Evolutionary conservation across 2,329 filamentous ascomycete species (phyloP).

Genomic region (Camptophora hylomeconis): DNA sequence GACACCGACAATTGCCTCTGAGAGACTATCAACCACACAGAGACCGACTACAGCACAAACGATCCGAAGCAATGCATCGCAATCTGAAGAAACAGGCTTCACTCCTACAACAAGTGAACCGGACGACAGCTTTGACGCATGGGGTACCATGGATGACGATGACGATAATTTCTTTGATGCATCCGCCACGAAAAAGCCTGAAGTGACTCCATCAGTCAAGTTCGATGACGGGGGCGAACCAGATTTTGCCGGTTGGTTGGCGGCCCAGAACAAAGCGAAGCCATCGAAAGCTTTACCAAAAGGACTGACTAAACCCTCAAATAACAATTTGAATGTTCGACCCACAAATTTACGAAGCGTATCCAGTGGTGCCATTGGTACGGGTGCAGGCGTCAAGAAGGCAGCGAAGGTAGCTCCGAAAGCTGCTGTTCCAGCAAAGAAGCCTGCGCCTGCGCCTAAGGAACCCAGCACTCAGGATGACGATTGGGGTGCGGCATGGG

Average conservation of each 20-base stretch:
- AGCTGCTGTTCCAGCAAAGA: slow-evolving; percentile 34
- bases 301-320: slow-evolving; percentile 54
- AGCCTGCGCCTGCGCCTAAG: slow-evolving; percentile 50
- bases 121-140: slow-evolving; percentile 57
- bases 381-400: slow-evolving; percentile 19
- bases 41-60: slow-evolving; percentile 8
- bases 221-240: slow-evolving; percentile 81
- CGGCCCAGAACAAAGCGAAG: slow-evolving; percentile 71
- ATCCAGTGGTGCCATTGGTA: slow-evolving; percentile 21
- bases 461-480: slow-evolving; percentile 29
- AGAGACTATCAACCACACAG: slow-evolving; percentile 5
- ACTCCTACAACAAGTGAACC: slow-evolving; percentile 20
- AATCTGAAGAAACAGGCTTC: slow-evolving; percentile 1
- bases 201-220: slow-evolving; percentile 21
- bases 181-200: slow-evolving; percentile 21
- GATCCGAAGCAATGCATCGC: slow-evolving; percentile 3
- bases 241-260: slow-evolving; percentile 91
- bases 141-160: slow-evolving; percentile 54
- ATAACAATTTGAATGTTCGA: slow-evolving; percentile 20
- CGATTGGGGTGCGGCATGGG: slow-evolving; percentile 37
- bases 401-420: slow-evolving; percentile 28
- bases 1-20: slow-evolving; percentile 17
- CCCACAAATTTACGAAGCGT: slow-evolving; percentile 26
- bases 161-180: slow-evolving; percentile 36
- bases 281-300: slow-evolving; percentile 64